Percentiles rank a stretch among this genome's conserved stretches.
Evolutionary conservation across 345 rosid genomes (phyloP).

Genomic region (Eucalyptus leucophloia): DNA sequence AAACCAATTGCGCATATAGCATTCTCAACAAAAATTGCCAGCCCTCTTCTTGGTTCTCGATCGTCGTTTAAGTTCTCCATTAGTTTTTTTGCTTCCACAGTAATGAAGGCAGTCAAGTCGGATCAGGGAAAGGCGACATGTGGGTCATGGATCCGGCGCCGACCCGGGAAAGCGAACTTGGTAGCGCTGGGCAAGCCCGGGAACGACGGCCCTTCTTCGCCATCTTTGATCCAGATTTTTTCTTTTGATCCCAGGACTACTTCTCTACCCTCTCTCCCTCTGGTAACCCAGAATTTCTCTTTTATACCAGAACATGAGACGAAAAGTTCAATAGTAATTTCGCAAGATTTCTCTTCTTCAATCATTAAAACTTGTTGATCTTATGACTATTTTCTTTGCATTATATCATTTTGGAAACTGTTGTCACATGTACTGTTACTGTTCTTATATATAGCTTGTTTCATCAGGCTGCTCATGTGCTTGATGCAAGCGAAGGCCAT

Average conservation of each 20-base stretch:
- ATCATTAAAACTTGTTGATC: background rate
- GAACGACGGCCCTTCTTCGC: conserved; percentile 17
- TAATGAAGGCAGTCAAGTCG: background rate
- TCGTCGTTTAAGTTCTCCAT: background rate
- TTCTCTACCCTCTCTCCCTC: conserved; percentile 52
- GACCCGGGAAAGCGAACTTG: conserved; percentile 52
- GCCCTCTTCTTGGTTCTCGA: background rate
- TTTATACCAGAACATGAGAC: background rate
- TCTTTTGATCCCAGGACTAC: conserved; percentile 53
- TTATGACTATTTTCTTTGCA: background rate
- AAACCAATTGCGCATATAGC: background rate
- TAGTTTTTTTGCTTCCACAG: background rate
- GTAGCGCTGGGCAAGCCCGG: conserved; percentile 58
- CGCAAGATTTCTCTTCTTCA: background rate
- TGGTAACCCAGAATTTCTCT: conserved; percentile 13
- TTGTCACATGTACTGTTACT: fast-evolving
- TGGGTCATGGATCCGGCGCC: conserved; percentile 88
- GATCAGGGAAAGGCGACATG: conserved; percentile 30
- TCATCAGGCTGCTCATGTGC: conserved; percentile 40
- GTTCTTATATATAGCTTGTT: background rate
- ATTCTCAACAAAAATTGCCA: background rate
- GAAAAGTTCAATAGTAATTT: background rate
- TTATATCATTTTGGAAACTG: background rate
- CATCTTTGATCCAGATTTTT: conserved; percentile 60
- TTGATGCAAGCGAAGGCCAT: conserved; percentile 66